phyloP scores from a whole-genome alignment of 345 rosid species.

The Aegle marmelos region DNA sequence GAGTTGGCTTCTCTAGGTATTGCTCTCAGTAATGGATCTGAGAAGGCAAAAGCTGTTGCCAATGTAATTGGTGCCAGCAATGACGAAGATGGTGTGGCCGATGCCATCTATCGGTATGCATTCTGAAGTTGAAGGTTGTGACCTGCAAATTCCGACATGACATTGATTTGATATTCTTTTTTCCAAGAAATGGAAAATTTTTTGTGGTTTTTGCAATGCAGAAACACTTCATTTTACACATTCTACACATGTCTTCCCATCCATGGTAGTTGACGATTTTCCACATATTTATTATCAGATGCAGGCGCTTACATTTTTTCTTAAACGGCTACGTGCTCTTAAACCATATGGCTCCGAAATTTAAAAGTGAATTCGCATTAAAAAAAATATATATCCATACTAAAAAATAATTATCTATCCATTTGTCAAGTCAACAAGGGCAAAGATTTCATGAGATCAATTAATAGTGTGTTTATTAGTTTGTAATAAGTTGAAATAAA shows the following conservation, averaged over 20 bases:
- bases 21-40: constrained; percentile 81
- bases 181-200: not conserved
- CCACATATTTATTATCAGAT: rapidly evolving
- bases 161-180: not conserved
- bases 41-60: constrained; percentile 88
- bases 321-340: too few relatives aligned
- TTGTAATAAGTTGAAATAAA: too few relatives aligned
- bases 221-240: not conserved
- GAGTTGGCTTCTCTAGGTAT: constrained; percentile 79
- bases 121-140: constrained; percentile 37
- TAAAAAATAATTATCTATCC: too few relatives aligned
- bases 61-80: constrained; percentile 71
- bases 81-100: constrained; percentile 90
- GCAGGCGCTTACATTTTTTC: too few relatives aligned
- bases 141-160: constrained; percentile 2
- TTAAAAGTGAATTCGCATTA: too few relatives aligned
- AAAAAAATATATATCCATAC: too few relatives aligned
- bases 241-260: not conserved
- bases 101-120: constrained; percentile 80
- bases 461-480: too few relatives aligned
- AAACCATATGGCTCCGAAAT: too few relatives aligned
- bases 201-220: not conserved
- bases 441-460: too few relatives aligned
- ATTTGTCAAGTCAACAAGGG: not conserved
- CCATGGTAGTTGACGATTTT: not conserved